A percentile compares a stretch with the other conserved stretches of the same genome.
phyloP scores from a whole-genome alignment of 257 asterid genomes.

The Solanum virginianum region DNA sequence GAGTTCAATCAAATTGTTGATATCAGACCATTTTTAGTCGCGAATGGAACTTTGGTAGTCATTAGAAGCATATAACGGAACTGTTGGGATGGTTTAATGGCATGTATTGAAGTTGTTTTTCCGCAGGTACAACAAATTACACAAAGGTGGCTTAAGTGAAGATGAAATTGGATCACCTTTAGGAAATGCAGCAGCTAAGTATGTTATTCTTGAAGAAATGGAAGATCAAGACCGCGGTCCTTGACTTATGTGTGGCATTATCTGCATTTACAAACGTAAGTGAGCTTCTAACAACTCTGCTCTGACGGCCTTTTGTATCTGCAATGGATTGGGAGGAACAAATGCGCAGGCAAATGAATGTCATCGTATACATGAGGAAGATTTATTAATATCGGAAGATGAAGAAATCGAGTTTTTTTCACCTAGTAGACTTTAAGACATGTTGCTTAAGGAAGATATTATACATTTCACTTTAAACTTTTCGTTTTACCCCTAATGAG shows the following conservation, averaged over 20 bases:
- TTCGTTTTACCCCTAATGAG: neutral
- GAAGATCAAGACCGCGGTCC: slow-evolving; percentile 53
- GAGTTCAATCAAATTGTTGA: neutral
- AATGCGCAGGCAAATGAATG: neutral
- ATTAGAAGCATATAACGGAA: neutral
- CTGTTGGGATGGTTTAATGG: neutral
- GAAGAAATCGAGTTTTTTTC: neutral
- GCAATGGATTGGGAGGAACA: neutral
- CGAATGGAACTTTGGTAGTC: neutral
- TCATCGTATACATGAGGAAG: neutral
- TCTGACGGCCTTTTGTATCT: neutral
- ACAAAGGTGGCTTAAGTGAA: slow-evolving; percentile 32
- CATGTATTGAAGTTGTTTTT: neutral
- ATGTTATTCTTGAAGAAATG: slow-evolving; percentile 73
- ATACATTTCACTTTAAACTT: neutral
- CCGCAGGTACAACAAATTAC: slow-evolving; percentile 54
- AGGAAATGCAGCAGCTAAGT: slow-evolving; percentile 33
- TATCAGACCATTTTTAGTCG: neutral
- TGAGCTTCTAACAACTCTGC: neutral
- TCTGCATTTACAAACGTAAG: neutral
- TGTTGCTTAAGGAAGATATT: neutral
- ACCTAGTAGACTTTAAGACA: neutral
- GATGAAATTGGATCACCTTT: slow-evolving; percentile 15
- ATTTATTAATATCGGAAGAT: neutral
- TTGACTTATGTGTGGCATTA: slow-evolving; percentile 4